Base-by-base conservation (phyloP, 2,329 filamentous ascomycete species). In the Sphaerulina vaccinii region DNA sequence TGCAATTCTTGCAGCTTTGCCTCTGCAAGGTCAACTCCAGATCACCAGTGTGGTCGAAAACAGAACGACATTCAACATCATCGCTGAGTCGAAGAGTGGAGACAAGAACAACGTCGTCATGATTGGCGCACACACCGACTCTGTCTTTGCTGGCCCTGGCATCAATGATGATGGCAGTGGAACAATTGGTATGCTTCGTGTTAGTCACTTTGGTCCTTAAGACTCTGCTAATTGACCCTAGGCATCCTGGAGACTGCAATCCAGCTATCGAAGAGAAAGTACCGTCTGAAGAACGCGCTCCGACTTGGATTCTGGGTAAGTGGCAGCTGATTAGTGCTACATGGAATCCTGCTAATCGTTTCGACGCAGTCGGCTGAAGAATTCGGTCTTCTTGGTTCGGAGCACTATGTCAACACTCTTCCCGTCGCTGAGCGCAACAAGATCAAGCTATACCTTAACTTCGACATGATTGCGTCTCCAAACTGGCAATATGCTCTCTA, bases 131-230 rank as follows among this genome's bases (percentile, higher is more conserved):
- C 83, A 86, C 68, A 78, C 76, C 15, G 83, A 86, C 68, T 81
- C 78, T 5, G 82, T 85, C 16, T 73, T 75, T 22, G 77, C 74
- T 2, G 83, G 83, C 0, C 82, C 83, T 1, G 87, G 87, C 16
- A 89, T 90, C 75, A 90, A 90, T 68, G 87, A 90, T 61, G 85
- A 90, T 62, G 87, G 87, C 40, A 85, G 83, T 2, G 87, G 87
- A 49, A 82, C 79, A 27, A 77, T 83, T 55, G 77, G 27, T 32
- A 13, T 11, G 27, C 27, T 7, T 32, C 27, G n/a, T 10, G 27
- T 13, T 32, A 32, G 8, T 13, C 11, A 32, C n/a, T 3, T 1
- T 32, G 5, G 27, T 10, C 27, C n/a, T 11, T 32, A 32, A 3
- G 11, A 32, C 11, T 32, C 27, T n/a, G n/a, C n/a, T n/a, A n/a